Evolutionary conservation across 2,329 filamentous ascomycete species (phyloP).

Genomic region (Exophiala dermatitidis): DNA sequence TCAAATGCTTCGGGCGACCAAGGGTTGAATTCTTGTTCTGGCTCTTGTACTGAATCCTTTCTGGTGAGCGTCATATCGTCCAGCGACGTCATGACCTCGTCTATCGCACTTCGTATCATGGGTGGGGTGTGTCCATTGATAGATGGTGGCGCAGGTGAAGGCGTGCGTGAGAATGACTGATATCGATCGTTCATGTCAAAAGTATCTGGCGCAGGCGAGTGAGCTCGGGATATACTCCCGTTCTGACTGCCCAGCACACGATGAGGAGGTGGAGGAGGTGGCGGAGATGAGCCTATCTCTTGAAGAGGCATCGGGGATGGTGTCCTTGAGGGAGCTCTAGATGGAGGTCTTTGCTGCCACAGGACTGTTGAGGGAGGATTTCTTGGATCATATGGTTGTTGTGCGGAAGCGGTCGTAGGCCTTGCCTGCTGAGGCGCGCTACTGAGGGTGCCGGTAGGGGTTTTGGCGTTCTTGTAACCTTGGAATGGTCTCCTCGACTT

Average conservation of each 20-base stretch:
- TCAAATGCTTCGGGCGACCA: slow-evolving; percentile 92
- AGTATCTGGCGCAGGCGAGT: slow-evolving; percentile 39
- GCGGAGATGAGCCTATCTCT: slow-evolving; percentile 62
- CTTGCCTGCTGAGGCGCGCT: slow-evolving; percentile 13
- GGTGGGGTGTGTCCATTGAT: slow-evolving; percentile 72
- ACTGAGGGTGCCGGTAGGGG: slow-evolving; percentile 32
- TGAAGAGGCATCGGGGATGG: slow-evolving; percentile 29
- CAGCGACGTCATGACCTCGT: slow-evolving; percentile 92
- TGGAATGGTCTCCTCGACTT: slow-evolving; percentile 59
- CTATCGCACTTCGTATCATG: slow-evolving; percentile 88
- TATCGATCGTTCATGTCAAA: slow-evolving; percentile 35
- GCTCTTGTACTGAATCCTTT: slow-evolving; percentile 44
- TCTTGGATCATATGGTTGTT: slow-evolving; percentile 31
- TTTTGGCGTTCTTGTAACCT: slow-evolving; percentile 49
- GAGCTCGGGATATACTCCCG: slow-evolving; percentile 33
- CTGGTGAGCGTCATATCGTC: slow-evolving; percentile 70
- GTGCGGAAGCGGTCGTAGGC: slow-evolving; percentile 10
- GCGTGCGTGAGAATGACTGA: slow-evolving; percentile 48
- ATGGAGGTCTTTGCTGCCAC: slow-evolving; percentile 34
- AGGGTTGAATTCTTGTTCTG: slow-evolving; percentile 54
- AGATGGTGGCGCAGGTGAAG: slow-evolving; percentile 63
- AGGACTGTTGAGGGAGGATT: slow-evolving; percentile 34
- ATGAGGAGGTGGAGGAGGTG: slow-evolving; percentile 73
- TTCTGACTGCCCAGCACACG: slow-evolving; percentile 47
- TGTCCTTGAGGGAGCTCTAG: slow-evolving; percentile 33